Conservation (phyloP, 148 eudicot species). For the Rhododendron ferrugineum region DNA sequence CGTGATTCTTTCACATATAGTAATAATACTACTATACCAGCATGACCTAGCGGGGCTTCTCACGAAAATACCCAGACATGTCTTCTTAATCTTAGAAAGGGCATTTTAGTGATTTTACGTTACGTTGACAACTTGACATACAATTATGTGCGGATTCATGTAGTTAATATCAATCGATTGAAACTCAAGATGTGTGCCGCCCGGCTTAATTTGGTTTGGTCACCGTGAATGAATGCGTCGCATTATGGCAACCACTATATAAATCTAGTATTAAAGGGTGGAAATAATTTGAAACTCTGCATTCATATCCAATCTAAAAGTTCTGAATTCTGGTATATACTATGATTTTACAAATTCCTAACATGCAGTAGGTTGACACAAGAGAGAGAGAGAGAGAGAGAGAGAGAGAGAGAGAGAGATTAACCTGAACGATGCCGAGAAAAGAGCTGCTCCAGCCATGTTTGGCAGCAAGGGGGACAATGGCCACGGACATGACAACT, state of each 20-base stretch:
- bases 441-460: slow-evolving; percentile 69
- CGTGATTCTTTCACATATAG: too few species aligned
- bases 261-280: too few species aligned
- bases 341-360: not conserved
- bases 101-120: not conserved
- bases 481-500: slow-evolving; percentile 87
- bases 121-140: too few species aligned
- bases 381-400: not conserved
- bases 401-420: not conserved
- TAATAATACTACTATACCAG: not conserved
- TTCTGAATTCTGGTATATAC: too few species aligned
- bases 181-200: too few species aligned
- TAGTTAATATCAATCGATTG: too few species aligned
- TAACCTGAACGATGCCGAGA: slow-evolving; percentile 88
- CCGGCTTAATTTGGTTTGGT: too few species aligned
- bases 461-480: slow-evolving; percentile 74
- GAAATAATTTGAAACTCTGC: too few species aligned
- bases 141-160: too few species aligned
- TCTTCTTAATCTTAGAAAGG: not conserved
- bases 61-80: not conserved
- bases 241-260: not conserved
- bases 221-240: not conserved
- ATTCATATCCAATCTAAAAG: too few species aligned
- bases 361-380: not conserved
- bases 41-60: not conserved